Base-by-base conservation (phyloP, 225 moss, liverwort and hornwort genomes). In the Sphagnum contortum region DNA sequence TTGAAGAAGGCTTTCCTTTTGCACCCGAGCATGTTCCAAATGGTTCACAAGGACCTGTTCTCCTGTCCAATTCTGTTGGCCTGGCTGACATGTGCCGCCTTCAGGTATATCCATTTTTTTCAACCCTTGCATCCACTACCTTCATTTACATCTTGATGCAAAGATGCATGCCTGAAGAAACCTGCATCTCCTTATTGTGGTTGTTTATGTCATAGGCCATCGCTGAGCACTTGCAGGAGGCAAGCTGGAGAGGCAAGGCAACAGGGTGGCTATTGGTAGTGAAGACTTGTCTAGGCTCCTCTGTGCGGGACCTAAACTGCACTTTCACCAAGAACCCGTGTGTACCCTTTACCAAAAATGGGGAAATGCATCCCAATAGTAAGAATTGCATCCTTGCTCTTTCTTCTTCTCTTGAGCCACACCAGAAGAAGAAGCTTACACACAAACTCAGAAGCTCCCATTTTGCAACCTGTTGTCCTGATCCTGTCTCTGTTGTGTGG, bases 261-360 rank as follows among this genome's bases (percentile, higher is more conserved):
- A 83, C 77, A 50, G 92, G 93, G 52, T 98, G 96, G 96, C 70
- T 98, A 12, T 74, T 98, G 62, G 86, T 98, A 9, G 96, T 98
- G 47, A 93, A 89, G 84, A 92, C 96, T 55, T 98, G 87, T 67
- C 82, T 98, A 45, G 96, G 93, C 60, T 72, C 66, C 14, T 91
- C 90, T 4, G 79, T 91, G 50, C 90, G 86, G 71, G 93, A 98
- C 76, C 61, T 79, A 53, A 73, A 76, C 50, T 84, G 83, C 66
- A 81, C 81, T 61, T 70, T 79, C 58, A 88, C 84, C 55, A 76
- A 69, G 69, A 87, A 87, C 49, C 77, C 76, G 12, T 77, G 79
- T 55, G 49, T 73, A 47, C 67, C 73, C 44, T 48, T 73, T 48
- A 49, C 64, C 45, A 73, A 80, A 10, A 64, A 65, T 71, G 84